Conservation (phyloP, 2,329 filamentous ascomycete genomes). For the Sporothrix protearum region DNA sequence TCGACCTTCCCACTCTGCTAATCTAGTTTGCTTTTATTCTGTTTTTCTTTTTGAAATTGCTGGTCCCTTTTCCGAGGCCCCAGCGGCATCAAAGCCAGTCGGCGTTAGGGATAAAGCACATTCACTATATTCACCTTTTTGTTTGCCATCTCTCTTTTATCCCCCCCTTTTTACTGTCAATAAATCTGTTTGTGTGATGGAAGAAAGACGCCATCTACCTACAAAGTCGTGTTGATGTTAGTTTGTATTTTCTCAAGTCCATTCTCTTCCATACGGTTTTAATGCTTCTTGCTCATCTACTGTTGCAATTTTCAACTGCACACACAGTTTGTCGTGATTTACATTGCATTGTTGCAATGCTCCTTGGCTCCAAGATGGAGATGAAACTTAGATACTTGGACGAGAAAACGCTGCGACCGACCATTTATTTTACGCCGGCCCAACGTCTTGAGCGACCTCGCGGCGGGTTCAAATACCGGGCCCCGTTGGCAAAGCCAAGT, state of each 20-base stretch:
- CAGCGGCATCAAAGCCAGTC: not conserved
- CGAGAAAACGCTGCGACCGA: not conserved
- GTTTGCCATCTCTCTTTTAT: not conserved
- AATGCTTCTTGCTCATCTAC: too few species aligned
- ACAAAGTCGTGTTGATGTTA: not conserved
- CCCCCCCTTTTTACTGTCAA: not conserved
- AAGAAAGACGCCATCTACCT: not conserved
- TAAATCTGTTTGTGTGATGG: not conserved
- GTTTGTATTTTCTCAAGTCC: not conserved
- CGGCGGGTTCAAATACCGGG: constrained; percentile 22
- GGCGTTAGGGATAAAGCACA: constrained; percentile 15
- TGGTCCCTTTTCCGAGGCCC: constrained; percentile 9
- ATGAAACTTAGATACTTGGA: not conserved
- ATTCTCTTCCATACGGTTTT: not conserved
- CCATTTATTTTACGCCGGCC: not conserved
- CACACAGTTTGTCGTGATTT: not conserved
- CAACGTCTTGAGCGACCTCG: constrained; percentile 22
- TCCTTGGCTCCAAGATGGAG: not conserved
- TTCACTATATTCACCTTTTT: not conserved
- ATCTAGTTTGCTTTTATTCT: not conserved
- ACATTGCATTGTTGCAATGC: not conserved
- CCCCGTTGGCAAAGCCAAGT: constrained; percentile 11
- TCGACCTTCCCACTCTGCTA: too few species aligned
- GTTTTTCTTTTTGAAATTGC: not conserved
- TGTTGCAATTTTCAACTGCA: not conserved